Evolutionary conservation across 441 rosid genomes (phyloP).

Genomic region (Kokia cookei): DNA sequence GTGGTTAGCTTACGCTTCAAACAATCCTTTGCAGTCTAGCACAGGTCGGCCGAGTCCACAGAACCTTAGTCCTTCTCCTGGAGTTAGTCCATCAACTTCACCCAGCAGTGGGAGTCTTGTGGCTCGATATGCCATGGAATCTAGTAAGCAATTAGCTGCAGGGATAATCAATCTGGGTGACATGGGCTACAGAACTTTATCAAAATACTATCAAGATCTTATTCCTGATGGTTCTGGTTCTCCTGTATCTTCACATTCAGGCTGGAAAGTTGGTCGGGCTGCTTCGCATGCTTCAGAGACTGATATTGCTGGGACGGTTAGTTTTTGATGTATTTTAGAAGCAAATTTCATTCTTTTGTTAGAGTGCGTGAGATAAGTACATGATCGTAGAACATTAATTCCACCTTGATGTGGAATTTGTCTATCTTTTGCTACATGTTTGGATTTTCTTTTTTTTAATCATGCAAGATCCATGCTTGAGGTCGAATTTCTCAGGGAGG

Average conservation of each 20-base stretch:
- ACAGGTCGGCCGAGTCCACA: conserved; percentile 94
- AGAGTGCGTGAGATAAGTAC: neutral
- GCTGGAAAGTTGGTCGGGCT: conserved; percentile 71
- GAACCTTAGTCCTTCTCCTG: conserved; percentile 75
- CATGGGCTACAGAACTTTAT: conserved; percentile 80
- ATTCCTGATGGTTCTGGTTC: conserved; percentile 74
- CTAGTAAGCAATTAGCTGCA: conserved; percentile 84
- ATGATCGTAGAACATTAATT: neutral
- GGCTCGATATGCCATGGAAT: conserved; percentile 98
- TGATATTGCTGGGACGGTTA: conserved; percentile 90
- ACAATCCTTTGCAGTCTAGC: conserved; percentile 61
- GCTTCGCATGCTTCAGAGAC: conserved; percentile 52
- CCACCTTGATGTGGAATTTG: neutral
- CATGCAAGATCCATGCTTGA: neutral
- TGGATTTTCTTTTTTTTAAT: neutral
- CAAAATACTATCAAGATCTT: conserved; percentile 85
- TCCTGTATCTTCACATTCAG: conserved; percentile 68
- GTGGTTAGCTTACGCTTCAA: conserved; percentile 98
- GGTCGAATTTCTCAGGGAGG: neutral
- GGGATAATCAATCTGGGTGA: conserved; percentile 88
- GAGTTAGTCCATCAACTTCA: conserved; percentile 95
- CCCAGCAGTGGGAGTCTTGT: conserved; percentile 78
- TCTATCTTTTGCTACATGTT: neutral
- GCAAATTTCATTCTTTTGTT: conserved; percentile 3
- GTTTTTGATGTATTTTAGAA: conserved; percentile 24